These are phyloP conservation scores for Corchorus olitorius DNA, from an alignment of 345 rosid genomes.

Conservation along the genomic window DNA sequence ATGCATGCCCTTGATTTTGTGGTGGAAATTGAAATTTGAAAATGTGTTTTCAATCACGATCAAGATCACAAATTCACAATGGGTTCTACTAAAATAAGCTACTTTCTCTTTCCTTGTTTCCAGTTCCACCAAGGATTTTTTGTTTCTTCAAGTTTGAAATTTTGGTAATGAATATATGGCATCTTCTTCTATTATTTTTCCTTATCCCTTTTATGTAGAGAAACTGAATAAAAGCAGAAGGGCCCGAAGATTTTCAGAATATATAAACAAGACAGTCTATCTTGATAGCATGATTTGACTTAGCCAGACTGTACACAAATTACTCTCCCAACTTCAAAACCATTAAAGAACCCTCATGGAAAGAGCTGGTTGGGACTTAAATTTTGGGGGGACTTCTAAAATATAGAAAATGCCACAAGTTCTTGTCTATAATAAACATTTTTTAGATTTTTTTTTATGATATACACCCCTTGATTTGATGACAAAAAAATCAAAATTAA, in stretches of 20 bases:
- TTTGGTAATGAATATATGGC: not conserved
- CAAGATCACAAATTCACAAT: too few relatives aligned
- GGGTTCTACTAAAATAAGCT: too few relatives aligned
- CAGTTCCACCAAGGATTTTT: not conserved
- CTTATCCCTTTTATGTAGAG: constrained; percentile 11
- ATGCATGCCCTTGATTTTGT: too few relatives aligned
- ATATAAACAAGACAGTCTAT: constrained; percentile 15
- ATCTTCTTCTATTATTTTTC: not conserved
- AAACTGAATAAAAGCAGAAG: not conserved
- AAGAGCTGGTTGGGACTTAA: too few relatives aligned
- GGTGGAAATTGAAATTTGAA: too few relatives aligned
- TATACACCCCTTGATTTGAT: too few relatives aligned
- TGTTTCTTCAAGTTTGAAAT: not conserved
- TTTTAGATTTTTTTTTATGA: too few relatives aligned
- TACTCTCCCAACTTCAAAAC: constrained; percentile 4
- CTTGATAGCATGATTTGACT: constrained; percentile 28
- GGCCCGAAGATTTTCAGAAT: constrained; percentile 14
- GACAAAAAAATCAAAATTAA: too few relatives aligned
- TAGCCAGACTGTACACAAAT: constrained; percentile 37
- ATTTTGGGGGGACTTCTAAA: constrained; percentile 1
- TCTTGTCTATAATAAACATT: not conserved
- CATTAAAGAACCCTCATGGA: too few relatives aligned
- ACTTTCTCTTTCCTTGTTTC: not conserved
- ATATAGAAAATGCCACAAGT: not conserved
- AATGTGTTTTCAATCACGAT: too few relatives aligned